Evolutionary conservation across 495 filamentous ascomycete genomes (phyloP).

Genomic region (Sporormia fimetaria): DNA sequence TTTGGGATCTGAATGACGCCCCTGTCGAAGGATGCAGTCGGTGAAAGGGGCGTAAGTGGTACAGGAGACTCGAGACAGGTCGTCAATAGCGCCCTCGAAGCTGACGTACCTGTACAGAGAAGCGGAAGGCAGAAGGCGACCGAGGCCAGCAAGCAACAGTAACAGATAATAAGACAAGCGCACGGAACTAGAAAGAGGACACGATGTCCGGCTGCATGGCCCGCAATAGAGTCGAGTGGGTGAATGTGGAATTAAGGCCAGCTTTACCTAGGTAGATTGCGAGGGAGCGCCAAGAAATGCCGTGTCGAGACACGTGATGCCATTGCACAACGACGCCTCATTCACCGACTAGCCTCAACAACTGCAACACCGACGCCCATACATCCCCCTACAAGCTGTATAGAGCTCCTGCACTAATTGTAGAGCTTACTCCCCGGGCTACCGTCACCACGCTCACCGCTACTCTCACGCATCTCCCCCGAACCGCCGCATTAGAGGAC

Average conservation of each 20-base stretch:
- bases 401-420: background rate
- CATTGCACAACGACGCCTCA: too few relatives aligned
- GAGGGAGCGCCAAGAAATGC: background rate
- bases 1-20: too few relatives aligned
- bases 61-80: background rate
- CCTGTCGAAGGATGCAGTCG: too few relatives aligned
- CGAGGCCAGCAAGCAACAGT: background rate
- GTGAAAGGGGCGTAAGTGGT: background rate
- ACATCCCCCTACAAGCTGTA: background rate
- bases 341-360: background rate
- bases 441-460: background rate
- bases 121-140: background rate
- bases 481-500: too few relatives aligned
- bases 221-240: background rate
- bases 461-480: too few relatives aligned
- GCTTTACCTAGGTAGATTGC: too few relatives aligned
- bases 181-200: constrained; percentile 14
- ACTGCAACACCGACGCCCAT: background rate
- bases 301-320: background rate
- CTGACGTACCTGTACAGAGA: constrained; percentile 23
- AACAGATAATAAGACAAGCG: constrained; percentile 7
- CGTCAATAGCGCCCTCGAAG: constrained; percentile 5
- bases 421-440: background rate
- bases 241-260: too few relatives aligned
- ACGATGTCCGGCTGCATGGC: constrained; percentile 7